Base-by-base conservation (phyloP, 768 basidiomycete species). In the Tricholoma saponaceum region DNA sequence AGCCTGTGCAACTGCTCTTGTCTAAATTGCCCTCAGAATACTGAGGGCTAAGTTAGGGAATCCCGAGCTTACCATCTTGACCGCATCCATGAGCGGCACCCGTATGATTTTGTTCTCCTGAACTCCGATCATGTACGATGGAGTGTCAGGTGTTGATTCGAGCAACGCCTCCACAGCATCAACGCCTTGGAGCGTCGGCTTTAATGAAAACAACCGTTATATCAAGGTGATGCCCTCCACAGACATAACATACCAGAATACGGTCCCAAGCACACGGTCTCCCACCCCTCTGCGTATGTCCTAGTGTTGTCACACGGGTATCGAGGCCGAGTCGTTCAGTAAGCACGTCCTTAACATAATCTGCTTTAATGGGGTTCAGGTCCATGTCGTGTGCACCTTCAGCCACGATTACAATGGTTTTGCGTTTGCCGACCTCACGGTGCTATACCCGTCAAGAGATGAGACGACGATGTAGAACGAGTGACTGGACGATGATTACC, bases 381-480 rank as follows among this genome's bases (percentile, higher is more conserved):
- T 90, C 78, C 51, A 79, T 75, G 70, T 98, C 96, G 50, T 90
- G 85, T 9, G 97, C 96, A 22, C 97, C 97, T 74, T 99, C 97
- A 1, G 97, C 96, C 41, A 98, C 89, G 61, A 99, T 97, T 57
- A 99, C 94, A 62, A 99, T 97, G 1, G 96, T 98, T 76, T 96
- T 98, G 64, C 97, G 87, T 76, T 98, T 98, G 33, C 97, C 97
- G 22, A 89, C 76, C 62, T 83, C 76, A 57, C 97, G 90, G 71
- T 98, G 95, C 94, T 98, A 51, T 57, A 7, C 26, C n/a, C 44
- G 44, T 14, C 44, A 25, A 32, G 57, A 53, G 43, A 22, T 44
- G 32, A 55, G 23, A 20, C 26, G 13, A 25, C 22, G 7, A 4
- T 12, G 41, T 25, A 5, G 23, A 54, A 26, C 10, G 54, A 20